A percentile compares a stretch with the other conserved stretches of the same genome.
Evolutionary conservation across 768 basidiomycete genomes (phyloP).

Genomic region (Leucogyrophana mollusca): DNA sequence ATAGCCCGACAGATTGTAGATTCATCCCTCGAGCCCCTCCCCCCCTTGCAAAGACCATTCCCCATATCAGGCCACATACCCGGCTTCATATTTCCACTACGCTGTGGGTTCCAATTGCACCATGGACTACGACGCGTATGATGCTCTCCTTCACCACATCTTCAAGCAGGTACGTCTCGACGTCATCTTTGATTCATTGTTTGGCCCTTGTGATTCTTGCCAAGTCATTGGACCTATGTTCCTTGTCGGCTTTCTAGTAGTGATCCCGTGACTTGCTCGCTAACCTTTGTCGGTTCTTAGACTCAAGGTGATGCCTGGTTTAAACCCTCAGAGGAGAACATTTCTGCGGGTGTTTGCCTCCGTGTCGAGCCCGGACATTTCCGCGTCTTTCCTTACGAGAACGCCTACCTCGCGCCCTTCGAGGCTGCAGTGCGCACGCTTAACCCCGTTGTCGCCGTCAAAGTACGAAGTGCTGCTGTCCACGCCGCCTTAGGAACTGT

Average conservation of each 20-base stretch:
- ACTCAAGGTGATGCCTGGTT: conserved; percentile 86
- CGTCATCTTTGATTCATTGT: not conserved
- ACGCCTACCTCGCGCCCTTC: conserved; percentile 75
- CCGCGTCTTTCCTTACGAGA: conserved; percentile 85
- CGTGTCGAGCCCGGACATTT: conserved; percentile 67
- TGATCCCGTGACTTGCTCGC: not conserved
- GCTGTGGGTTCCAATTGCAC: conserved; percentile 16
- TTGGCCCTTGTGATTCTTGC: not conserved
- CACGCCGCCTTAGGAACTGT: conserved; percentile 73
- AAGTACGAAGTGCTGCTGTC: conserved; percentile 74
- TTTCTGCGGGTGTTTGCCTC: conserved; percentile 76
- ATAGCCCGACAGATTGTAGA: too few relatives aligned
- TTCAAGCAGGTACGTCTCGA: conserved; percentile 60
- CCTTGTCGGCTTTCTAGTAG: conserved; percentile 48
- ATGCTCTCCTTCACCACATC: conserved; percentile 77
- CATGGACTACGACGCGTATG: conserved; percentile 70
- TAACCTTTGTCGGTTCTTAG: conserved; percentile 33
- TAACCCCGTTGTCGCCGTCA: conserved; percentile 85
- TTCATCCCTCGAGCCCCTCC: too few relatives aligned
- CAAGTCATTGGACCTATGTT: too few relatives aligned
- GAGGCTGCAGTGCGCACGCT: conserved; percentile 73
- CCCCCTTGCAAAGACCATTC: too few relatives aligned
- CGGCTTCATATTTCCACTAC: too few relatives aligned
- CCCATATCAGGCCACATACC: too few relatives aligned
- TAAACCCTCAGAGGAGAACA: conserved; percentile 80